Percentiles rank a stretch among this genome's conserved stretches.
Evolutionary conservation across 805 yeast species (phyloP).

Genomic region (Kluyveromyces siamensis): DNA sequence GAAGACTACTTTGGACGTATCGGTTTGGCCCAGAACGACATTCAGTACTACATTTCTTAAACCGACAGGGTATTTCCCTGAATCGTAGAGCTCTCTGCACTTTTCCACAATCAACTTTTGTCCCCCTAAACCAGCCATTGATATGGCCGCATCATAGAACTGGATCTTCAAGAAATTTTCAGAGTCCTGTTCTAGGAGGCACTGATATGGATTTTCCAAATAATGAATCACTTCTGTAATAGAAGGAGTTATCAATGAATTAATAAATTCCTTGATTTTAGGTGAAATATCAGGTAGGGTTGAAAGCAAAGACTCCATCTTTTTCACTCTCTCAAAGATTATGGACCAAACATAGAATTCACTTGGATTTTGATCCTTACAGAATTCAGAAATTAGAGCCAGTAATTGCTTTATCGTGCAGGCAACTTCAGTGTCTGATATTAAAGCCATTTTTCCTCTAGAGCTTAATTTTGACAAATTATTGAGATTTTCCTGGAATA

Average conservation of each 20-base stretch:
- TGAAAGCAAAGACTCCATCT: conserved; percentile 6
- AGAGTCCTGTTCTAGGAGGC: conserved; percentile 24
- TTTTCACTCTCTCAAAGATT: conserved; percentile 18
- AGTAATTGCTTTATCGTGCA: conserved; percentile 34
- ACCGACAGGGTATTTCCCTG: conserved; percentile 6
- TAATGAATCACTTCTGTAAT: conserved; percentile 31
- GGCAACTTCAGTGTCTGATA: conserved; percentile 47
- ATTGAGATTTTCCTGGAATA: conserved; percentile 33
- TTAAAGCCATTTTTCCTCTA: conserved; percentile 44
- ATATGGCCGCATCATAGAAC: conserved; percentile 19
- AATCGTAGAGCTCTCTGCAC: conserved; percentile 4
- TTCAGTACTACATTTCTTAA: conserved; percentile 32
- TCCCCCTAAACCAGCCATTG: conserved; percentile 7
- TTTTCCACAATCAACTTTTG: conserved; percentile 6
- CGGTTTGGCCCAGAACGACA: conserved; percentile 33
- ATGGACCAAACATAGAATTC: conserved; percentile 35
- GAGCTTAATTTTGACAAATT: conserved; percentile 33
- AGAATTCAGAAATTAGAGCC: conserved; percentile 4
- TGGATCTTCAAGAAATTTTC: conserved; percentile 22
- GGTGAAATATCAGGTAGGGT: conserved; percentile 17
- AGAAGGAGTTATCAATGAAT: conserved; percentile 42
- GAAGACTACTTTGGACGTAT: conserved; percentile 27
- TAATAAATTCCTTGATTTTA: conserved; percentile 13
- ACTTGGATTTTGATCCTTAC: conserved; percentile 4
- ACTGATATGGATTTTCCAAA: conserved; percentile 20